Conservation (phyloP, 2,329 filamentous ascomycete species). For the Hypoxylon rubiginosum region DNA sequence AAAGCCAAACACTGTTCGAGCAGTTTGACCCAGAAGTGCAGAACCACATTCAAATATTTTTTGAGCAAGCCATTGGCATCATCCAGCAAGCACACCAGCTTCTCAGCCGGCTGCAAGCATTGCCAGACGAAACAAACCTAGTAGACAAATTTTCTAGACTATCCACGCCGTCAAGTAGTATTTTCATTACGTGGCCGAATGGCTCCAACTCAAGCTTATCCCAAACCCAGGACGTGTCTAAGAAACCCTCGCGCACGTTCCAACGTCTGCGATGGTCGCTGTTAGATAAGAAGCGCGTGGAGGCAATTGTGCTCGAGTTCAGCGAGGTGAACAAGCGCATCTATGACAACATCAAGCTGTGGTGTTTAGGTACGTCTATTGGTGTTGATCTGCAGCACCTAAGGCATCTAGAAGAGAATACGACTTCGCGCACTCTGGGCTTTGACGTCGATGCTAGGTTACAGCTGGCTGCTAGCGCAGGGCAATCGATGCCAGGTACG, state of each 20-base stretch:
- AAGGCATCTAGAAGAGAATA: constrained; percentile 16
- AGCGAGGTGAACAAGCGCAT: constrained; percentile 27
- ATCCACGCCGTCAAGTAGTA: not conserved
- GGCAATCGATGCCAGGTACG: constrained; percentile 7
- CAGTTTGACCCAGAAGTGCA: constrained; percentile 25
- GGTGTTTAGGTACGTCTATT: constrained; percentile 22
- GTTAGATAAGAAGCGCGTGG: constrained; percentile 21
- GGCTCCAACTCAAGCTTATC: constrained; percentile 8
- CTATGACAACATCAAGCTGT: constrained; percentile 24
- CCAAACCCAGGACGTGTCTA: constrained; percentile 7
- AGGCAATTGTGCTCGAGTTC: constrained; percentile 23
- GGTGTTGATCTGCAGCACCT: constrained; percentile 24
- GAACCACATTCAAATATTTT: constrained; percentile 24
- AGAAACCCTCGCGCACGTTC: constrained; percentile 23
- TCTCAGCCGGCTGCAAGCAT: constrained; percentile 19
- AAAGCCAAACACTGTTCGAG: constrained; percentile 17
- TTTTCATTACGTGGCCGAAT: not conserved
- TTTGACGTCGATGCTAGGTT: constrained; percentile 25
- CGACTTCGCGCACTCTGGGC: constrained; percentile 13
- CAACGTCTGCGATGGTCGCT: constrained; percentile 24
- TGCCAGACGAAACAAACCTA: constrained; percentile 4
- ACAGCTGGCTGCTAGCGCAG: constrained; percentile 10
- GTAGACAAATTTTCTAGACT: not conserved
- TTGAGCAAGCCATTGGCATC: constrained; percentile 27
- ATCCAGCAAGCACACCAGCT: constrained; percentile 24